A percentile compares a stretch with the other conserved stretches of the same genome.
Evolutionary conservation across 208 protist genomes (phyloP).

Genomic region (Jaenimonas drosophilae): DNA sequence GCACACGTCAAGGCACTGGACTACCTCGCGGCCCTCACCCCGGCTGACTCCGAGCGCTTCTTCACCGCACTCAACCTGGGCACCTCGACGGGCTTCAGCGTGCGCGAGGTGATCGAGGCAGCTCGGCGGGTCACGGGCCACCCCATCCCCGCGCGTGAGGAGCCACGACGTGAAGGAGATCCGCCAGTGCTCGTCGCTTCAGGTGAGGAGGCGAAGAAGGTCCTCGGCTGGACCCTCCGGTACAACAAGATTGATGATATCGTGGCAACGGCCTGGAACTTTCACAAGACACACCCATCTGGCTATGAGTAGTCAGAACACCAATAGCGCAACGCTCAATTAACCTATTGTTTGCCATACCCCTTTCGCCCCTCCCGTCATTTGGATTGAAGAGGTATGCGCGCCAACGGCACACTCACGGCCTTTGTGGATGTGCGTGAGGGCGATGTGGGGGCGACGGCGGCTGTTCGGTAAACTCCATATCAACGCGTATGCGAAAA

Average conservation of each 20-base stretch:
- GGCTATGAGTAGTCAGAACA: constrained; percentile 20
- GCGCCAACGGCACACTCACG: too few relatives aligned
- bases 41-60: constrained; percentile 29
- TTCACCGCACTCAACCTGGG: constrained; percentile 94
- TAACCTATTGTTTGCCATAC: neutral
- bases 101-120: constrained; percentile 93
- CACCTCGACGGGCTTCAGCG: constrained; percentile 90
- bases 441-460: too few relatives aligned
- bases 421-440: too few relatives aligned
- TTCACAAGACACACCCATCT: constrained; percentile 44
- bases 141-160: constrained; percentile 77
- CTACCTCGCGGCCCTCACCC: constrained; percentile 36
- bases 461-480: too few relatives aligned
- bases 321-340: neutral
- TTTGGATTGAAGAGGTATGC: too few relatives aligned
- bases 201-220: constrained; percentile 34
- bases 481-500: too few relatives aligned
- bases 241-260: constrained; percentile 76
- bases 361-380: too few relatives aligned
- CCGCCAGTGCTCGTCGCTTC: constrained; percentile 66
- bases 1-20: constrained; percentile 91
- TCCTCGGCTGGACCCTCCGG: constrained; percentile 66
- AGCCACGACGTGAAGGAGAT: constrained; percentile 54
- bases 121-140: constrained; percentile 87
- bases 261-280: constrained; percentile 68